Percentiles rank a stretch among this genome's conserved stretches.
These are phyloP conservation scores for Vigna angularis DNA, from an alignment of 306 rosid genomes.

Conservation along the genomic window DNA sequence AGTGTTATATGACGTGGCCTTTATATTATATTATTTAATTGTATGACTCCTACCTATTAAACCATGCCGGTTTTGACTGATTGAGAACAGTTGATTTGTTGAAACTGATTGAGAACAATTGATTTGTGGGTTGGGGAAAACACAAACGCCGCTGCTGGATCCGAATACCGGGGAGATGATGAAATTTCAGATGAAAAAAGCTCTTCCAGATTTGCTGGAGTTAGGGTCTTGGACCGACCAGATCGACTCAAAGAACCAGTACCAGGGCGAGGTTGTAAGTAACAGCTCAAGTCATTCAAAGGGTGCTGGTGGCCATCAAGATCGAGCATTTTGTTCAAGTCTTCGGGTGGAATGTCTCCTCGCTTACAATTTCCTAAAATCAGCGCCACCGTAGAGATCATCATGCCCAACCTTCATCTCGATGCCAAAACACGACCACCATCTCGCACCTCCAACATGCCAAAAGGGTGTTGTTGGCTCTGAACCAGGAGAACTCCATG, in stretches of 20 bases:
- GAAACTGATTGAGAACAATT: constrained; percentile 69
- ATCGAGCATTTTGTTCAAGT: constrained; percentile 51
- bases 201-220: constrained; percentile 81
- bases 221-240: constrained; percentile 63
- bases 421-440: too few species aligned
- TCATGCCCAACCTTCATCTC: too few species aligned
- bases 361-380: too few species aligned
- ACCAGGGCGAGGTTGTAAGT: constrained; percentile 59
- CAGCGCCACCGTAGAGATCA: too few species aligned
- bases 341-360: constrained; percentile 72
- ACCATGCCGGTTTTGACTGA: too few species aligned
- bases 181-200: constrained; percentile 71
- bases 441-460: too few species aligned
- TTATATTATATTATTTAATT: too few species aligned
- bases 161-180: constrained; percentile 75
- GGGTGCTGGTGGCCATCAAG: constrained; percentile 70
- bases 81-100: too few species aligned
- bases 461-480: too few species aligned
- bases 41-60: too few species aligned
- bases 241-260: constrained; percentile 51
- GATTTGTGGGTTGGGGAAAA: constrained; percentile 84
- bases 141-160: constrained; percentile 55
- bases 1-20: too few species aligned
- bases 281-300: constrained; percentile 70
- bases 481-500: too few species aligned